Percentiles rank a stretch among this genome's conserved stretches.
Conservation (phyloP, 2,329 filamentous ascomycete species). For the Thelonectria blattea region DNA sequence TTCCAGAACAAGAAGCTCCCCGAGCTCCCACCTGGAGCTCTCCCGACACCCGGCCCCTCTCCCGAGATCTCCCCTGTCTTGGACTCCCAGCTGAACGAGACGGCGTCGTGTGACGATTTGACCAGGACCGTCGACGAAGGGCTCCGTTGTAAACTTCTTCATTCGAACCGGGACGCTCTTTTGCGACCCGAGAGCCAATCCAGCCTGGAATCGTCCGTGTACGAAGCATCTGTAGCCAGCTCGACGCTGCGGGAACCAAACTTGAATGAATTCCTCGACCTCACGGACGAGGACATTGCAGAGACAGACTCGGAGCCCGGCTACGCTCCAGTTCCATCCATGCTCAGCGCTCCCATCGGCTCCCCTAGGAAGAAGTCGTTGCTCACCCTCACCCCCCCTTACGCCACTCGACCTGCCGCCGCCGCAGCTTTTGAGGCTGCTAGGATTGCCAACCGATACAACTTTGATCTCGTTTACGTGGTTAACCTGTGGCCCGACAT, state of each 20-base stretch:
- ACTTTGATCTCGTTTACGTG: constrained; percentile 65
- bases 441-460: constrained; percentile 60
- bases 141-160: constrained; percentile 37
- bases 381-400: constrained; percentile 53
- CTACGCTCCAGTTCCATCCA: constrained; percentile 25
- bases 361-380: constrained; percentile 41
- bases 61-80: constrained; percentile 42
- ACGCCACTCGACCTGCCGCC: constrained; percentile 50
- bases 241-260: constrained; percentile 56
- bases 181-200: constrained; percentile 40
- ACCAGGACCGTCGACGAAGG: constrained; percentile 37
- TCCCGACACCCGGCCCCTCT: constrained; percentile 44
- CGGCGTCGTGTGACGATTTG: constrained; percentile 39
- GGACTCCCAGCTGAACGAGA: constrained; percentile 37
- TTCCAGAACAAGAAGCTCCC: constrained; percentile 40
- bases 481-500: constrained; percentile 61
- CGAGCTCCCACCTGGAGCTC: constrained; percentile 32
- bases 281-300: constrained; percentile 65
- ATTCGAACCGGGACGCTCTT: constrained; percentile 36
- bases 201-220: constrained; percentile 39
- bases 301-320: constrained; percentile 44
- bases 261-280: constrained; percentile 58
- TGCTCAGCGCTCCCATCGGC: constrained; percentile 29
- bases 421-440: constrained; percentile 61
- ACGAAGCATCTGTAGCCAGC: constrained; percentile 38